Base-by-base conservation (phyloP, 2,329 filamentous ascomycete genomes). In the Talaromyces sp. region DNA sequence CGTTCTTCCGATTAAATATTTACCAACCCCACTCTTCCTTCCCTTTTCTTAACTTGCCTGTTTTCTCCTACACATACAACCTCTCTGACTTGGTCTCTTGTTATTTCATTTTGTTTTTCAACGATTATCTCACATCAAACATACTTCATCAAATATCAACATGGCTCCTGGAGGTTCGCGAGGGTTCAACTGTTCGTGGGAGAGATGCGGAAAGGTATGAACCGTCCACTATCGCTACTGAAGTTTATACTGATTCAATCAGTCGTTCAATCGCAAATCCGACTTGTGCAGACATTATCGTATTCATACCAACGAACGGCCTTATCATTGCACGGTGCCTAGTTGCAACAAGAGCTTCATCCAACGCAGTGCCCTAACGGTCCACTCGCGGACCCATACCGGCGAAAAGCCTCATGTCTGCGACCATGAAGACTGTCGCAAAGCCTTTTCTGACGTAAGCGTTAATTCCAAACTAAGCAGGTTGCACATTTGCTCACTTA, bases 261-360 rank as follows among this genome's bases (percentile, higher is more conserved):
- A 80, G 78, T 78, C 77, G 5, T 80, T 80, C 72, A 80, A 80
- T 73, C 77, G 78, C 70, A 80, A 80, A 64, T 80, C 78, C 23
- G 78, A 80, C 69, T 73, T 80, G 44, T 77, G 77, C 67, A 73
- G 78, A 64, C 78, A 80, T 67, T 78, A 76, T 67, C 76, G 78
- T 62, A 80, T 80, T 69, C 78, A 80, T 62, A 80, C 78, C 66
- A 80, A 80, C 67, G 78, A 80, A 66, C 76, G 78, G 55, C 78
- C 78, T n/a, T 80, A 80, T 64, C 74, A 76, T 57, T 80, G 78
- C 68, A 78, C 72, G 1, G 74, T 78, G 56, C 71, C 74, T 58
- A 75, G 76, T 63, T 80, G 78, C 70, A 76, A 76, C 62, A 80
- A 80, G 69, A 80, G 77, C 67, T 80, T 80, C 65, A 80, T 80